Conservation (phyloP, 352 stramenopile genomes). For the Blastocystis sp. region DNA sequence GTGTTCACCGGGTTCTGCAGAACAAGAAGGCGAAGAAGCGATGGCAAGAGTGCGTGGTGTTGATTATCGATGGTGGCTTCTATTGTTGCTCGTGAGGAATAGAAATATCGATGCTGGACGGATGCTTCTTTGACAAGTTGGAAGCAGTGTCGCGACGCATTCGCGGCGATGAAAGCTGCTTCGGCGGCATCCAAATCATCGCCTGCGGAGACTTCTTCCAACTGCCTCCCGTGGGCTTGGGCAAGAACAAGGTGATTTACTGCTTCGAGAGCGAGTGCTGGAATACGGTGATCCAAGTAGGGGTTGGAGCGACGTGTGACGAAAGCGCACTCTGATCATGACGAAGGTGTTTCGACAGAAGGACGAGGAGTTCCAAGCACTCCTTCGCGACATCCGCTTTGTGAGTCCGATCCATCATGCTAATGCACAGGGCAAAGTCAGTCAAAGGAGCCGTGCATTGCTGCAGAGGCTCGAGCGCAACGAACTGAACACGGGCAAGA, state of each 20-base stretch:
- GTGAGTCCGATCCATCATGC: not conserved
- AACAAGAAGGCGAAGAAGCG: constrained; percentile 73
- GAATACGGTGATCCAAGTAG: constrained; percentile 58
- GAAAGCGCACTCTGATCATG: constrained; percentile 53
- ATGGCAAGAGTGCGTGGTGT: constrained; percentile 74
- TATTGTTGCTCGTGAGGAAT: not conserved
- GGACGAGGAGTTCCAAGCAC: constrained; percentile 14
- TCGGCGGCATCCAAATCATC: constrained; percentile 90
- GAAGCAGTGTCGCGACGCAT: constrained; percentile 79
- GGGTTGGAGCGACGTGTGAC: not conserved
- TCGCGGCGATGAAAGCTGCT: constrained; percentile 74
- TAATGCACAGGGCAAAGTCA: constrained; percentile 15
- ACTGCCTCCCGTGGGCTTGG: constrained; percentile 81
- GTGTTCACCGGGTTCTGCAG: constrained; percentile 72
- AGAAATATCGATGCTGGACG: constrained; percentile 86
- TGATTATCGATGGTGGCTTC: constrained; percentile 81
- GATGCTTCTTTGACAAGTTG: constrained; percentile 82
- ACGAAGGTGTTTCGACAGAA: constrained; percentile 63
- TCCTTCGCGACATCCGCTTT: constrained; percentile 57
- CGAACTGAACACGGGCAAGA: not conserved
- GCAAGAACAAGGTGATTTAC: constrained; percentile 65
- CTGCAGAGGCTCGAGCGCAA: constrained; percentile 2
- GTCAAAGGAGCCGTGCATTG: not conserved
- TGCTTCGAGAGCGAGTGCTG: constrained; percentile 62
- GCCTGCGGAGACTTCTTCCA: constrained; percentile 92